Percentiles rank a stretch among this genome's conserved stretches.
Evolutionary conservation across 345 rosid genomes (phyloP).

Genomic region (Syzygium aromaticum): DNA sequence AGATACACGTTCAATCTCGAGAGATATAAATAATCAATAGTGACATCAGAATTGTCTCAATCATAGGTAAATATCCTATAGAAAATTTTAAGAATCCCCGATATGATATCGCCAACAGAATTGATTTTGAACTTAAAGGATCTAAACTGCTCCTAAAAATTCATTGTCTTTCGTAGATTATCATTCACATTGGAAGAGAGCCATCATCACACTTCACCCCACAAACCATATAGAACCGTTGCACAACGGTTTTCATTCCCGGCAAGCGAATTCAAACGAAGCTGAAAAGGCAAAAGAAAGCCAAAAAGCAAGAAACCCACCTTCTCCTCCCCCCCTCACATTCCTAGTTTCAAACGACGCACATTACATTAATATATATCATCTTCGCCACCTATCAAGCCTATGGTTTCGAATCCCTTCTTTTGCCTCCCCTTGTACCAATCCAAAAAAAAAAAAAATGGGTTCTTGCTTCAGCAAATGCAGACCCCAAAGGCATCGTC

Average conservation of each 20-base stretch:
- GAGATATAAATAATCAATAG: too few relatives aligned
- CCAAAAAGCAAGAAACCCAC: background rate
- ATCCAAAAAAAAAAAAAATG: conserved; percentile 23
- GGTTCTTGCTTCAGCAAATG: conserved; percentile 83
- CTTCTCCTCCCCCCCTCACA: background rate
- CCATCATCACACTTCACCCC: background rate
- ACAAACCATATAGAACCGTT: conserved; percentile 23
- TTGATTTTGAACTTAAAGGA: background rate
- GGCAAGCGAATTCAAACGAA: conserved; percentile 43
- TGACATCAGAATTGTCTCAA: too few relatives aligned
- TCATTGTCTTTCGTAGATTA: background rate
- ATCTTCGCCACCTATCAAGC: background rate
- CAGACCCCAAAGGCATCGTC: conserved; percentile 27
- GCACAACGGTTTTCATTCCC: conserved; percentile 32
- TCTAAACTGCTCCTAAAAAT: background rate
- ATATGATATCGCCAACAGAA: background rate
- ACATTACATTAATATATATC: background rate
- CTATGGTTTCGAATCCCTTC: background rate
- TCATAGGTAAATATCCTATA: too few relatives aligned
- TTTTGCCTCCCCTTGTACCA: too few relatives aligned
- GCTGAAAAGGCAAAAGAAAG: conserved; percentile 10
- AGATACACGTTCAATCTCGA: too few relatives aligned
- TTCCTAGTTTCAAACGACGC: background rate
- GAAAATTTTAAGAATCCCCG: too few relatives aligned
- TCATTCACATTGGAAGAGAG: background rate